Base-by-base conservation (phyloP, 495 filamentous ascomycete genomes). In the Aspergillus sparsus region DNA sequence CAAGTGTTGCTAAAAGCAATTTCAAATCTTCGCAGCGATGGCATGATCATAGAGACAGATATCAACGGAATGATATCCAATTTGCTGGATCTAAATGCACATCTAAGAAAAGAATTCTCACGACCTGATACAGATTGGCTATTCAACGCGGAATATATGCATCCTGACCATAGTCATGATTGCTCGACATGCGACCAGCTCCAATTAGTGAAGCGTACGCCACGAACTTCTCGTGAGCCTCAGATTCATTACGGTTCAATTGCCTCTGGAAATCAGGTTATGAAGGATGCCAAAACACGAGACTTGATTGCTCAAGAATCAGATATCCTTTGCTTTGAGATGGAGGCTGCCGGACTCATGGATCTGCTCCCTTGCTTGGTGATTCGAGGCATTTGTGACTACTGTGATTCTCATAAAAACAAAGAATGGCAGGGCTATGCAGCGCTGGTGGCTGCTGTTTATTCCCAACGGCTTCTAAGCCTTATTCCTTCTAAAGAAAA, bases 1-100 rank as follows among this genome's bases (percentile, higher is more conserved):
- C 49, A 44, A 13, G 34, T 66, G 10, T 55, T 77, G 6, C 62
- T 75, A 18, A 73, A 57, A 27, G 21, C 21, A 27, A 27, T 27
- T 27, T 27, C 21, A 27, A 27, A 27, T 3, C 21, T 27, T 27
- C 21, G 21, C 21, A 27, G 21, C 3, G 21, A 27, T 27, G 1
- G 21, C 21, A 27, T 27, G 21, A 27, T 27, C 21, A 27, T 1
- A 3, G 21, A 27, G 21, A 27, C 21, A 27, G 21, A 27, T 27
- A 27, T 27, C 3, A 1, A 27, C 21, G 21, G 21, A 27, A 27
- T 3, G 3, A 27, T 27, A 1, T 27, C 21, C 21, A 27, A 27
- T 27, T 27, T 27, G 21, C 21, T 27, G 21, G 21, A 27, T 27
- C 21, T 27, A 3, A 27, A 27, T 27, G 21, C 21, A 27, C 21